A percentile compares a stretch with the other conserved stretches of the same genome.
Evolutionary conservation across 1,284 basidiomycete species (phyloP).

Genomic region (Cronartium ribicola): DNA sequence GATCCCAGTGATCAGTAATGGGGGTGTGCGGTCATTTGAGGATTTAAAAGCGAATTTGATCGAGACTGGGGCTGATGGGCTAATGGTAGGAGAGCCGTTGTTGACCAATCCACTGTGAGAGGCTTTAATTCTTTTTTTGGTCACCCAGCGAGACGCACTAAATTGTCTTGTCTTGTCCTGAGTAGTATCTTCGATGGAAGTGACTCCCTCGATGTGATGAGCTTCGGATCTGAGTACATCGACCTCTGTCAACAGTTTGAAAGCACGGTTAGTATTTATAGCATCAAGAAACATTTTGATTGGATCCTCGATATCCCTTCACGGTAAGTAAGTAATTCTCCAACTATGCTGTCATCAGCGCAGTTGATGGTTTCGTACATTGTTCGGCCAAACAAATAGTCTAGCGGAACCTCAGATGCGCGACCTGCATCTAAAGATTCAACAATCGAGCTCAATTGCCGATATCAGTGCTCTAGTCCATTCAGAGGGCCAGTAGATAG

Average conservation of each 20-base stretch:
- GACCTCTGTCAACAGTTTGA: not conserved
- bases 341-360: not conserved
- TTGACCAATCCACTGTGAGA: slow-evolving; percentile 65
- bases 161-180: too few species aligned
- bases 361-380: not conserved
- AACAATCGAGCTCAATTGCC: not conserved
- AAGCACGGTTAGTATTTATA: not conserved
- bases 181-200: slow-evolving; percentile 41
- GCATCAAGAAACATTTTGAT: slow-evolving; percentile 1
- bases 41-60: slow-evolving; percentile 60
- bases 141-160: too few species aligned
- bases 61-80: slow-evolving; percentile 64
- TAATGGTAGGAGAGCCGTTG: slow-evolving; percentile 71
- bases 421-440: not conserved
- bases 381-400: not conserved
- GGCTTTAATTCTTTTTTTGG: too few species aligned
- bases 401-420: not conserved
- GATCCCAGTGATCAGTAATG: slow-evolving; percentile 62
- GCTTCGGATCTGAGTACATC: not conserved
- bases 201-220: slow-evolving; percentile 12
- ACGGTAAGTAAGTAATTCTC: not conserved
- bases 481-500: too few species aligned
- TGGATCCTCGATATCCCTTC: not conserved
- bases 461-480: not conserved
- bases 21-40: slow-evolving; percentile 63